Percentiles rank a stretch among this genome's conserved stretches.
Conservation (phyloP, 192 early-diverging fungal genomes). For the Coemansia sp. region DNA sequence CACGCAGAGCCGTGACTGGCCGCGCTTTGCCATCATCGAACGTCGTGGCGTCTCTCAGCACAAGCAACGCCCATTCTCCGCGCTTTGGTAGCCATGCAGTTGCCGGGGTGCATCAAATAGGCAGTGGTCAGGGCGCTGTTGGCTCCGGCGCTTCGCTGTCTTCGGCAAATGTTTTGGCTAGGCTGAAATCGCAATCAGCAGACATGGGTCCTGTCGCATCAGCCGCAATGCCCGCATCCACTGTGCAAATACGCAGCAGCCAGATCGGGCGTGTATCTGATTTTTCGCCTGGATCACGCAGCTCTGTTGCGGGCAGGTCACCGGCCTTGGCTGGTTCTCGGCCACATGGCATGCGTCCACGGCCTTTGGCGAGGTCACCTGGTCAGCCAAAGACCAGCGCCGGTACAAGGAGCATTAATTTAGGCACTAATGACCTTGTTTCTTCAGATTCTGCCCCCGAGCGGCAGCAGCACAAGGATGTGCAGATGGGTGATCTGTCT, state of each 20-base stretch:
- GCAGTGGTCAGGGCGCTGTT: not conserved
- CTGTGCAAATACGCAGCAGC: not conserved
- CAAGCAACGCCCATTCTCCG: not conserved
- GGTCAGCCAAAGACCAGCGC: not conserved
- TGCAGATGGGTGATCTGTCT: not conserved
- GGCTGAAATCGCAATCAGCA: constrained; percentile 18
- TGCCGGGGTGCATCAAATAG: constrained; percentile 11
- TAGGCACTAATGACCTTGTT: no score
- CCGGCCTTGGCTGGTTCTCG: not conserved
- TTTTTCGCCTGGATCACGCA: constrained; percentile 8
- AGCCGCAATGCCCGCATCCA: constrained; percentile 6
- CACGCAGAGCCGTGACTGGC: constrained; percentile 10
- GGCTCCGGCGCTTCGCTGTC: constrained; percentile 4
- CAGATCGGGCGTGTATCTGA: constrained; percentile 1
- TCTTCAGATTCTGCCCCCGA: not conserved
- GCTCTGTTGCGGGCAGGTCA: not conserved
- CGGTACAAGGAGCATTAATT: constrained; percentile 1
- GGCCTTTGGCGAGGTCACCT: not conserved
- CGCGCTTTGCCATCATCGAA: constrained; percentile 16
- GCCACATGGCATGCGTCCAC: constrained; percentile 6
- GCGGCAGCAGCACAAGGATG: not conserved
- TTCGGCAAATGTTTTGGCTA: constrained; percentile 31
- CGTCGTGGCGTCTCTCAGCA: constrained; percentile 21
- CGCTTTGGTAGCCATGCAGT: constrained; percentile 19
- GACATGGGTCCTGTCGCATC: constrained; percentile 4